Conservation (phyloP, 345 rosid genomes). For the Brassica cretica region DNA sequence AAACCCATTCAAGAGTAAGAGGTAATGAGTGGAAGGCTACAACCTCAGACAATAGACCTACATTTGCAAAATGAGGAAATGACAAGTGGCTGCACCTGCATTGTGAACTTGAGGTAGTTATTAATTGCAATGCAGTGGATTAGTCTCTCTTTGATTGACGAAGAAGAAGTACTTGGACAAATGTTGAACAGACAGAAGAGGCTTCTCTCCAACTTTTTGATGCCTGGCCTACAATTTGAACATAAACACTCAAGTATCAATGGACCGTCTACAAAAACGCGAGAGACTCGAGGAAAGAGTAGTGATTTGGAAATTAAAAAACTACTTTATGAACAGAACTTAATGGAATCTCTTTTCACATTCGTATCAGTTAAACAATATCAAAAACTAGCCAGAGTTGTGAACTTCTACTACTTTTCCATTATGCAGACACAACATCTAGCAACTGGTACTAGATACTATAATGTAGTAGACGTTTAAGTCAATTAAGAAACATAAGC, state of each 20-base stretch:
- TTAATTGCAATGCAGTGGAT: conserved; percentile 55
- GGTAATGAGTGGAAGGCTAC: conserved; percentile 1
- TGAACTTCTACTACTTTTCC: background rate
- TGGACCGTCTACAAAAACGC: too few species aligned
- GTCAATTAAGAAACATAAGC: conserved; percentile 48
- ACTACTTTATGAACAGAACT: background rate
- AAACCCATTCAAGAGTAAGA: background rate
- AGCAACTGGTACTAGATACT: conserved; percentile 4
- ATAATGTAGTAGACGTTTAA: background rate
- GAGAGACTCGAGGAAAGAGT: background rate
- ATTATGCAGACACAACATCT: conserved; percentile 4
- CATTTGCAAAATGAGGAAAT: conserved; percentile 13
- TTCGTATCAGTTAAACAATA: background rate
- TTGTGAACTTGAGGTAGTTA: conserved; percentile 89
- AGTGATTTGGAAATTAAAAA: conserved; percentile 9
- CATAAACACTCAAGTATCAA: too few species aligned
- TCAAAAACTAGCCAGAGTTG: conserved; percentile 7
- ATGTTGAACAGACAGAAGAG: conserved; percentile 78
- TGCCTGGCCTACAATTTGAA: conserved; percentile 48
- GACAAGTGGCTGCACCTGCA: conserved; percentile 68
- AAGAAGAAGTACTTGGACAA: conserved; percentile 61
- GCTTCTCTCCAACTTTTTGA: conserved; percentile 92
- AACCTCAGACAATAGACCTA: conserved; percentile 22
- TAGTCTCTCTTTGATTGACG: background rate
- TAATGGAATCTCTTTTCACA: background rate